Conservation (phyloP, 805 yeast genomes). For the Ogataea angusta region DNA sequence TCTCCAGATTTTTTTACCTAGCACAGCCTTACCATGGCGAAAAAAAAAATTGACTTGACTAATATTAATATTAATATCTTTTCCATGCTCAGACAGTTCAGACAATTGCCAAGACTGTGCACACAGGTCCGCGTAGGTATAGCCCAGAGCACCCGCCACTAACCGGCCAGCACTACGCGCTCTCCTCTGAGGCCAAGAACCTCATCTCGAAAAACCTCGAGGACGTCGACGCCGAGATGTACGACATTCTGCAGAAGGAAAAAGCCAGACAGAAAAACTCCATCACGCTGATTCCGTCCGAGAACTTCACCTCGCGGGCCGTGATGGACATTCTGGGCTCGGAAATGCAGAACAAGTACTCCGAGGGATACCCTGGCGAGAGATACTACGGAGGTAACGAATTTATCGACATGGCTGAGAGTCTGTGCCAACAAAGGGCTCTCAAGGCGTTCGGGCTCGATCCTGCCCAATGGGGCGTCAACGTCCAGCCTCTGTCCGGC, state of each 20-base stretch:
- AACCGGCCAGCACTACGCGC: conserved; percentile 12
- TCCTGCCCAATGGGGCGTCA: conserved; percentile 92
- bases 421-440: conserved; percentile 88
- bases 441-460: conserved; percentile 74
- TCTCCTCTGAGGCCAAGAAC: conserved; percentile 46
- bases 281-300: conserved; percentile 90
- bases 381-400: conserved; percentile 98
- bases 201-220: conserved; percentile 60
- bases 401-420: conserved; percentile 87
- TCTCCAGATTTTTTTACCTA: conserved; percentile 7
- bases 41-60: conserved; percentile 8
- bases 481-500: conserved; percentile 92
- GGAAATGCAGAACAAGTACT: conserved; percentile 95
- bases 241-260: conserved; percentile 71
- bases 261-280: conserved; percentile 86
- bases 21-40: conserved; percentile 6
- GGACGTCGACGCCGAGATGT: conserved; percentile 83
- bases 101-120: conserved; percentile 9
- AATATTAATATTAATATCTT: conserved; percentile 1
- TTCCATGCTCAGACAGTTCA: conserved; percentile 8
- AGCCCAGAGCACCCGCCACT: neutral
- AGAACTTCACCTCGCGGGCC: conserved; percentile 91
- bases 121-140: conserved; percentile 7
- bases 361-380: conserved; percentile 98
- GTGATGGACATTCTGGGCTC: conserved; percentile 94